These are phyloP conservation scores for Vigna reflexopilosa DNA, from an alignment of 306 rosid genomes.

Conservation along the genomic window DNA sequence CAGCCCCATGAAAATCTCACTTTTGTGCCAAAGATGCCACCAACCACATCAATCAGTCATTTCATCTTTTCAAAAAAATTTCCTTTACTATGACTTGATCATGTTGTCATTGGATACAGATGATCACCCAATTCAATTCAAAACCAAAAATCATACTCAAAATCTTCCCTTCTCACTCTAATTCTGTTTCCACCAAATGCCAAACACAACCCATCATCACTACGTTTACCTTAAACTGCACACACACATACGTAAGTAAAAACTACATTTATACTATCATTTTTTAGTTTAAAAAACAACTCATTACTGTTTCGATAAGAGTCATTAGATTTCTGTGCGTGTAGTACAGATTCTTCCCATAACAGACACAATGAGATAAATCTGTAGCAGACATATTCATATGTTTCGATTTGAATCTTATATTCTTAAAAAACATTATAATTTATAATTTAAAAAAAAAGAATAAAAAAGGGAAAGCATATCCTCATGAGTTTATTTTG, in stretches of 20 bases:
- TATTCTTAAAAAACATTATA: background rate
- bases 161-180: constrained; percentile 16
- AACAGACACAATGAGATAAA: background rate
- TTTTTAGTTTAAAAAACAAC: background rate
- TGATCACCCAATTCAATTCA: background rate
- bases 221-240: constrained; percentile 41
- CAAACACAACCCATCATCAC: constrained; percentile 45
- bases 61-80: background rate
- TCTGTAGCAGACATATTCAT: background rate
- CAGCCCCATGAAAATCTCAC: constrained; percentile 31
- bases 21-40: constrained; percentile 42
- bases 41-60: constrained; percentile 49
- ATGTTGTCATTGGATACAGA: constrained; percentile 25
- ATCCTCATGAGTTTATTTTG: constrained; percentile 17
- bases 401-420: background rate
- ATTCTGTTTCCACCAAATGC: constrained; percentile 2
- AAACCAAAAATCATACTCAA: constrained; percentile 33
- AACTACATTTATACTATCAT: too few species aligned
- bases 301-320: background rate
- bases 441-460: background rate
- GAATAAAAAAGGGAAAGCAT: background rate
- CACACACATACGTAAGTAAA: background rate
- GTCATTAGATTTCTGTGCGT: background rate
- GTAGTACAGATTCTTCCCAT: background rate
- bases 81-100: background rate